Conservation (phyloP, 352 stramenopile genomes). For the Phytophthora pisi region DNA sequence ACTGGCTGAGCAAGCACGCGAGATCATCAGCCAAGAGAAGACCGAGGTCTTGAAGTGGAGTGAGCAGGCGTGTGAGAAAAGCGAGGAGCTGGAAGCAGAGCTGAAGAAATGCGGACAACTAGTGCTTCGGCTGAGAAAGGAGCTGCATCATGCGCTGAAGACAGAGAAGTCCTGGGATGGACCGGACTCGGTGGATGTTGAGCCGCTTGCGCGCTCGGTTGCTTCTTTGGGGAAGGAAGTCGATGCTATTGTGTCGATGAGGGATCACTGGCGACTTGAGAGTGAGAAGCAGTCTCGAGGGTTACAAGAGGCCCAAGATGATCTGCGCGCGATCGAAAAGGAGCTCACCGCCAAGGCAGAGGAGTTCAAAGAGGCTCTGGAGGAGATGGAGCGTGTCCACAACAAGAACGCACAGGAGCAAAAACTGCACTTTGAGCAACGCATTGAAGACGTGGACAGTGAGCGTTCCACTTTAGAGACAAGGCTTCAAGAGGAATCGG, state of each 20-base stretch:
- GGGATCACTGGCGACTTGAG: conserved; percentile 29
- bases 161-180: conserved; percentile 8
- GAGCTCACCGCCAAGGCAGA: conserved; percentile 43
- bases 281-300: conserved; percentile 27
- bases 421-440: conserved; percentile 41
- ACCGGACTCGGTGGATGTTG: conserved; percentile 2
- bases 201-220: conserved; percentile 20
- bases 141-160: conserved; percentile 26
- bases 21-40: conserved; percentile 71
- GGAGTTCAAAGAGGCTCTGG: conserved; percentile 42
- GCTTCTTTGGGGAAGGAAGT: conserved; percentile 28
- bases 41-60: conserved; percentile 67
- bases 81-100: conserved; percentile 46
- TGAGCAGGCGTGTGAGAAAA: conserved; percentile 60
- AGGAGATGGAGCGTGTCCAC: conserved; percentile 56
- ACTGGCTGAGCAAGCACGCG: conserved; percentile 59
- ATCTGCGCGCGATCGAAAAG: conserved; percentile 28
- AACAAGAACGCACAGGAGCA: conserved; percentile 42
- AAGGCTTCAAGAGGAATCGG: conserved; percentile 35
- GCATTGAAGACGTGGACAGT: conserved; percentile 38
- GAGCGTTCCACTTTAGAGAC: conserved; percentile 41
- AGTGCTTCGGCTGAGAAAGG: conserved; percentile 31
- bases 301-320: conserved; percentile 26
- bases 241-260: conserved; percentile 23
- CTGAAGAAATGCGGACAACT: conserved; percentile 36